phyloP scores from a whole-genome alignment of 2,329 filamentous ascomycete species.

The Fusarium tricinctum region DNA sequence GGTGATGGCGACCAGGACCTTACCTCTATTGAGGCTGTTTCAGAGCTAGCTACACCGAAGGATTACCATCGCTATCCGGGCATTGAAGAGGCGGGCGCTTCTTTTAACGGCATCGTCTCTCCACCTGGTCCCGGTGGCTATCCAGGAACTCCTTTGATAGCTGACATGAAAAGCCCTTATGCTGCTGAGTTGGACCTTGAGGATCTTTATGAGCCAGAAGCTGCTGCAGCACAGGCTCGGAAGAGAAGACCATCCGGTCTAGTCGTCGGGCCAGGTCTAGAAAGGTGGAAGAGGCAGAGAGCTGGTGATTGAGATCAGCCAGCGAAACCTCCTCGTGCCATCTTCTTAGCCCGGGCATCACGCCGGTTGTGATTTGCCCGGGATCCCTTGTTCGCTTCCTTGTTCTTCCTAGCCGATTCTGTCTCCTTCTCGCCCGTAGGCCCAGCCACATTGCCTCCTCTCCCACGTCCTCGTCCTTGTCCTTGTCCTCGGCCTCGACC shows the following conservation, averaged over 20 bases:
- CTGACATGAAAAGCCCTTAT: conserved; percentile 58
- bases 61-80: conserved; percentile 55
- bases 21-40: conserved; percentile 56
- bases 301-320: conserved; percentile 48
- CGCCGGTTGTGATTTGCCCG: conserved; percentile 89
- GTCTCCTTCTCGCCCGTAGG: conserved; percentile 78
- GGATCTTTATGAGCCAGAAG: conserved; percentile 48
- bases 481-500: conserved; percentile 58
- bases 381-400: conserved; percentile 86
- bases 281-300: conserved; percentile 43
- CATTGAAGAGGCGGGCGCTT: conserved; percentile 54
- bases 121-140: conserved; percentile 28
- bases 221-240: conserved; percentile 28
- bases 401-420: conserved; percentile 77
- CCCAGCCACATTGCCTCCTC: conserved; percentile 74
- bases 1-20: conserved; percentile 57
- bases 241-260: conserved; percentile 33
- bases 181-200: conserved; percentile 55
- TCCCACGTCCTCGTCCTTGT: conserved; percentile 63
- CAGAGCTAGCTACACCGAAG: conserved; percentile 60
- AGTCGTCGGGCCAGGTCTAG: background rate
- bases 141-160: conserved; percentile 51
- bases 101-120: conserved; percentile 51
- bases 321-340: conserved; percentile 66
- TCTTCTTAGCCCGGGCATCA: conserved; percentile 76